Conservation (phyloP, 2,329 filamentous ascomycete species). For the Volutella citrinella region DNA sequence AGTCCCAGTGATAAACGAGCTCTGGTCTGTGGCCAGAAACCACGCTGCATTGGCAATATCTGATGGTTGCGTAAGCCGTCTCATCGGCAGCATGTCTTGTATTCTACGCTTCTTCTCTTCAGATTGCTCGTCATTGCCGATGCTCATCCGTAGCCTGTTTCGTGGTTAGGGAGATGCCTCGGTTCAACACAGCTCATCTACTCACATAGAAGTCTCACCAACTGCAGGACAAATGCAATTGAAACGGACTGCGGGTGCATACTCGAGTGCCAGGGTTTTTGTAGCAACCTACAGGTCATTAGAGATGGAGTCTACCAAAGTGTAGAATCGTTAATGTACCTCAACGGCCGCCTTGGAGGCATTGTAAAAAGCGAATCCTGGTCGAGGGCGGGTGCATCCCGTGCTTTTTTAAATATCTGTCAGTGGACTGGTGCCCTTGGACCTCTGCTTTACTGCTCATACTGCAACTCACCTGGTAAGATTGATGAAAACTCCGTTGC, state of each 20-base stretch:
- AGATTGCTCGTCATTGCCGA: neutral
- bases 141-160: neutral
- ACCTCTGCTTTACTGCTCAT: too few species aligned
- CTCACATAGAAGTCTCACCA: neutral
- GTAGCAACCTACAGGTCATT: neutral
- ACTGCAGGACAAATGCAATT: neutral
- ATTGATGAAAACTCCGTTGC: neutral
- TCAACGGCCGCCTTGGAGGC: neutral
- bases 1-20: neutral
- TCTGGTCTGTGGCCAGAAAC: neutral
- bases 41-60: neutral
- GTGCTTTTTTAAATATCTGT: neutral
- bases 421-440: too few species aligned
- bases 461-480: neutral
- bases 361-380: neutral
- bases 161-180: neutral
- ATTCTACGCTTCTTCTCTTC: neutral
- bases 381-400: neutral
- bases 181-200: neutral
- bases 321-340: neutral
- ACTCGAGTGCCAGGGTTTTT: neutral
- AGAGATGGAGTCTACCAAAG: neutral
- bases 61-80: neutral
- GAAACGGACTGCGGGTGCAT: neutral
- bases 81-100: neutral